phyloP scores from a whole-genome alignment of 2,329 filamentous ascomycete species.

The Penicillium oxalicum region DNA sequence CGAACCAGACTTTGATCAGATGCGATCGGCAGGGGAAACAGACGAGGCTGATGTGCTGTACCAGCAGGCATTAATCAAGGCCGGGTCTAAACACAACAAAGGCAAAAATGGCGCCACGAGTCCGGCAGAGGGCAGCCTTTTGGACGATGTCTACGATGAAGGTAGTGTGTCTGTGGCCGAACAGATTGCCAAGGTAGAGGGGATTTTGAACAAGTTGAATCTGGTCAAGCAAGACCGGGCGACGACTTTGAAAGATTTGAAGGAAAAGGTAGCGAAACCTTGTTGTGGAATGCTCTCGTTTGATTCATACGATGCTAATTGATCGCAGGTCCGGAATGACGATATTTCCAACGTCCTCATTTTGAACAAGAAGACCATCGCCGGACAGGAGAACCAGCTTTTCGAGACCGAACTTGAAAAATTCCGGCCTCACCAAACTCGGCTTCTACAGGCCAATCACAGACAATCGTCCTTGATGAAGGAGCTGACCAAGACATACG shows the following conservation, averaged over 20 bases:
- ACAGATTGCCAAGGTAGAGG: conserved; percentile 83
- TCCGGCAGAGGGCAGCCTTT: conserved; percentile 66
- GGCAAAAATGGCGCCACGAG: conserved; percentile 59
- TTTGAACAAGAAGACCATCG: conserved; percentile 92
- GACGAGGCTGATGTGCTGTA: conserved; percentile 86
- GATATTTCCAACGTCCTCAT: conserved; percentile 97
- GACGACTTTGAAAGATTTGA: conserved; percentile 91
- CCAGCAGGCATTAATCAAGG: conserved; percentile 76
- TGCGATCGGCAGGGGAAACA: conserved; percentile 80
- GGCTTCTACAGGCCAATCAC: conserved; percentile 86
- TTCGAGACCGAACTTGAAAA: conserved; percentile 98
- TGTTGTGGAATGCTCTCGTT: neutral
- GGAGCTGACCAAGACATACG: conserved; percentile 82
- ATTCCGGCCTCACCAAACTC: conserved; percentile 85
- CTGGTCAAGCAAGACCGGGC: conserved; percentile 85
- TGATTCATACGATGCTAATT: conserved; percentile 2
- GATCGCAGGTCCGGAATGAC: conserved; percentile 74
- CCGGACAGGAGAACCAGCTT: conserved; percentile 83
- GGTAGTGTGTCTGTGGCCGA: conserved; percentile 73
- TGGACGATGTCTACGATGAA: conserved; percentile 91
- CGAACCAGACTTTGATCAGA: conserved; percentile 86
- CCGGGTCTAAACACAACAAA: conserved; percentile 52
- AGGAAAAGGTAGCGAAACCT: conserved; percentile 70
- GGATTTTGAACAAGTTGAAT: conserved; percentile 83
- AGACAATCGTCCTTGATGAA: conserved; percentile 94